Conservation (phyloP, 495 filamentous ascomycete genomes). For the Aspergillus bertholletiae region DNA sequence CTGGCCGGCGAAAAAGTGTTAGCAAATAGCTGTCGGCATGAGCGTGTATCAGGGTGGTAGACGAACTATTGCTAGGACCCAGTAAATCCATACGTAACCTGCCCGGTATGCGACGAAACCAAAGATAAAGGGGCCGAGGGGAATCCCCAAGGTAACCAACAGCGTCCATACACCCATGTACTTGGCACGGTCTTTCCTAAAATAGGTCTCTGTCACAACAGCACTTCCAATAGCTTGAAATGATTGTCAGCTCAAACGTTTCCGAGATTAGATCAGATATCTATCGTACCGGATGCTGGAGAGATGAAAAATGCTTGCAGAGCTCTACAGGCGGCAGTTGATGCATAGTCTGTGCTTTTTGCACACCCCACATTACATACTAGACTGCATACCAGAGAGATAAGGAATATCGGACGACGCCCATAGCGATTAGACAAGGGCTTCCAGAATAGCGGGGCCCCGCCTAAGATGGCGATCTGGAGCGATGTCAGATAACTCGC, state of each 20-base stretch:
- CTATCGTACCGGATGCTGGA: slow-evolving; percentile 36
- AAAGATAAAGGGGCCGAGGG: slow-evolving; percentile 43
- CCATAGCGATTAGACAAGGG: slow-evolving; percentile 56
- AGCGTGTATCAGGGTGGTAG: background rate
- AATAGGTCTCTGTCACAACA: slow-evolving; percentile 49
- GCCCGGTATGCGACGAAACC: slow-evolving; percentile 42
- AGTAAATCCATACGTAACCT: slow-evolving; percentile 43
- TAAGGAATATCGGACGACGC: slow-evolving; percentile 49
- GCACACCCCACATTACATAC: slow-evolving; percentile 47
- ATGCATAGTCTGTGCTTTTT: slow-evolving; percentile 34
- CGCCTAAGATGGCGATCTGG: slow-evolving; percentile 48
- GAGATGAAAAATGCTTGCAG: slow-evolving; percentile 38
- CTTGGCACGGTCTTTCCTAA: slow-evolving; percentile 43
- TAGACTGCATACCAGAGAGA: slow-evolving; percentile 42
- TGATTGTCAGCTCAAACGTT: background rate
- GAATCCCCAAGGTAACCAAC: slow-evolving; percentile 48
- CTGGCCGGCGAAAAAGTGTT: slow-evolving; percentile 15
- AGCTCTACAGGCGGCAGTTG: slow-evolving; percentile 42
- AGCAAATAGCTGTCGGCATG: slow-evolving; percentile 3
- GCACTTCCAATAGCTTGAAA: slow-evolving; percentile 42
- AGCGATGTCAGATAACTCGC: slow-evolving; percentile 50
- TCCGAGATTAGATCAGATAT: background rate
- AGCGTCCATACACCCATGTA: slow-evolving; percentile 56
- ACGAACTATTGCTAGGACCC: slow-evolving; percentile 42
- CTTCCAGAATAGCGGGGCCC: slow-evolving; percentile 51